Conservation (phyloP, 306 rosid genomes). For the Fragaria vesca region DNA sequence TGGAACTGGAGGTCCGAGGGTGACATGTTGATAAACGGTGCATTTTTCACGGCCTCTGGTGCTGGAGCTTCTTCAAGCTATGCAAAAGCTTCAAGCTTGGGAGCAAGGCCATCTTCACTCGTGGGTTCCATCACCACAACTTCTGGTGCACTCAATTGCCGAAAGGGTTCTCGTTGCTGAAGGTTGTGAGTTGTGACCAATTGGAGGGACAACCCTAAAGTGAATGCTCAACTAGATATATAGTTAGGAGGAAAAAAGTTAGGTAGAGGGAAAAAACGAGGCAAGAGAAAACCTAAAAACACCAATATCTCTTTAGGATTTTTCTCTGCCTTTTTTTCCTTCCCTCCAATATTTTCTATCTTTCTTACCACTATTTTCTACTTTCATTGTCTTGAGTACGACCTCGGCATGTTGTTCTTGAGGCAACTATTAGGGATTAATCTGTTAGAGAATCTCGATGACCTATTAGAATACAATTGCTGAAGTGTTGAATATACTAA, state of each 20-base stretch:
- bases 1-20: conserved; percentile 99
- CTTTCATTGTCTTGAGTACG: conserved; percentile 36
- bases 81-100: conserved; percentile 87
- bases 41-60: conserved; percentile 75
- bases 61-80: conserved; percentile 91
- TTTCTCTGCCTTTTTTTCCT: conserved; percentile 22
- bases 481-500: conserved; percentile 77
- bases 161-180: conserved; percentile 76
- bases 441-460: conserved; percentile 38
- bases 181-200: conserved; percentile 30
- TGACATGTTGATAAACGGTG: conserved; percentile 74
- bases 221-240: neutral
- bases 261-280: conserved; percentile 4
- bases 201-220: conserved; percentile 13
- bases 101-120: conserved; percentile 83
- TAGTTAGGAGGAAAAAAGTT: conserved; percentile 15
- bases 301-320: neutral
- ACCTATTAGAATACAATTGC: conserved; percentile 50
- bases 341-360: conserved; percentile 28
- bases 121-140: conserved; percentile 68
- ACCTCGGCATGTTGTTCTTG: conserved; percentile 70
- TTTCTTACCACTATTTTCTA: conserved; percentile 20
- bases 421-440: conserved; percentile 34
- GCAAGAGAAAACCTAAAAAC: neutral
- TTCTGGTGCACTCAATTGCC: conserved; percentile 76